phyloP scores from a whole-genome alignment of 768 basidiomycete genomes.

The Cystofilobasidium capitatum region DNA sequence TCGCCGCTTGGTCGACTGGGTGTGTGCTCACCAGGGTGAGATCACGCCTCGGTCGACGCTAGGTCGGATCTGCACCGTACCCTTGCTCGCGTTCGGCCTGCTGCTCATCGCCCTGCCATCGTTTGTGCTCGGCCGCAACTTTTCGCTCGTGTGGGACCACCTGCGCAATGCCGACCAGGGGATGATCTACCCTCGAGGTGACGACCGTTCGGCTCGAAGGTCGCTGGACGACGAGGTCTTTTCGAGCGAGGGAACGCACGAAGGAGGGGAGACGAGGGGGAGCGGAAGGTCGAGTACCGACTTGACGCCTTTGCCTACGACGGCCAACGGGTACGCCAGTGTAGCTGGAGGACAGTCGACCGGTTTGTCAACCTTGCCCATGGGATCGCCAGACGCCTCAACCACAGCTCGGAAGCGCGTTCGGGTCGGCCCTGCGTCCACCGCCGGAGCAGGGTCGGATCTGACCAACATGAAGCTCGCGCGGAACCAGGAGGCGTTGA shows the following conservation, averaged over 20 bases:
- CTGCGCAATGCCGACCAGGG: conserved; percentile 45
- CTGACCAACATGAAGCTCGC: conserved; percentile 15
- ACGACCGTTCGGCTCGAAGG: not conserved
- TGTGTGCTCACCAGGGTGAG: conserved; percentile 80
- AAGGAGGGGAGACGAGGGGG: conserved; percentile 8
- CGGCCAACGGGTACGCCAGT: conserved; percentile 11
- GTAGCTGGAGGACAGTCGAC: not conserved
- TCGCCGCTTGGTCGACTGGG: conserved; percentile 37
- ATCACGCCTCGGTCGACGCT: conserved; percentile 78
- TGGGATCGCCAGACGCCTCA: conserved; percentile 17
- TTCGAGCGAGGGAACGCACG: not conserved
- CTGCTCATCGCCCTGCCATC: conserved; percentile 81
- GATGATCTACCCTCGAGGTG: conserved; percentile 12
- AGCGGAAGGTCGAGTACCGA: conserved; percentile 18
- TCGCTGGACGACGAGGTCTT: not conserved
- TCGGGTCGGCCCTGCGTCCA: conserved; percentile 4
- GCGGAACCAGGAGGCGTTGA: conserved; percentile 26
- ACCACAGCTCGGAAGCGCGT: conserved; percentile 26
- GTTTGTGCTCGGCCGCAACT: conserved; percentile 85
- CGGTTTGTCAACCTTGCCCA: conserved; percentile 18
- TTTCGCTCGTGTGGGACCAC: conserved; percentile 76
- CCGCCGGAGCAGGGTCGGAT: conserved; percentile 36
- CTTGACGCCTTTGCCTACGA: not conserved
- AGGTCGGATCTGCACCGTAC: conserved; percentile 75
- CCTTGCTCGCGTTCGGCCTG: conserved; percentile 75